A percentile compares a stretch with the other conserved stretches of the same genome.
These are phyloP conservation scores for Arabidopsis arenosa DNA, from an alignment of 345 rosid species.

Conservation along the genomic window DNA sequence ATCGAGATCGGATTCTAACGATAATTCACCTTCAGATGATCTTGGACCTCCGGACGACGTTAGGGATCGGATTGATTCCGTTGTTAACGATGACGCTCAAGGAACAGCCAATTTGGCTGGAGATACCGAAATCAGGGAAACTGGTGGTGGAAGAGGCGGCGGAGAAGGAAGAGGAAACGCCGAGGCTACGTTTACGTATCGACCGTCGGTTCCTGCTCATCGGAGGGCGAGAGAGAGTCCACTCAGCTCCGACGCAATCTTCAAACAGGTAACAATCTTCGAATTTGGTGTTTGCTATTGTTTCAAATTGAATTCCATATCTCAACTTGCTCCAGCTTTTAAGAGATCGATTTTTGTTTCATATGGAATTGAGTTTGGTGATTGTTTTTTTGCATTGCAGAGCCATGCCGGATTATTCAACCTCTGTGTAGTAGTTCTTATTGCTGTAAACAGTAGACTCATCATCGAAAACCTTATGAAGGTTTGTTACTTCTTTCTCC, in stretches of 20 bases:
- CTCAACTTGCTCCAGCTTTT: conserved; percentile 2
- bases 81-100: conserved; percentile 19
- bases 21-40: conserved; percentile 23
- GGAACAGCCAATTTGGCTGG: conserved; percentile 47
- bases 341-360: neutral
- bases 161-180: conserved; percentile 27
- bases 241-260: conserved; percentile 84
- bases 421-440: conserved; percentile 93
- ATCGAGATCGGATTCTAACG: conserved; percentile 33
- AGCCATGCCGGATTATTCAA: conserved; percentile 99
- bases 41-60: conserved; percentile 34
- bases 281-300: neutral
- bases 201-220: conserved; percentile 89
- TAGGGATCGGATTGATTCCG: conserved; percentile 45
- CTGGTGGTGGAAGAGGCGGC: conserved; percentile 33
- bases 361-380: conserved; percentile 17
- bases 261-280: conserved; percentile 63
- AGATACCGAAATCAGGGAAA: conserved; percentile 46
- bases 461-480: conserved; percentile 94
- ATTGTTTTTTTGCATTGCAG: conserved; percentile 49
- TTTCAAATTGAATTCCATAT: conserved; percentile 15
- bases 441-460: conserved; percentile 97
- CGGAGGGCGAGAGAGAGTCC: conserved; percentile 77
- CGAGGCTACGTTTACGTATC: conserved; percentile 55
- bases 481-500: conserved; percentile 51